Evolutionary conservation across 768 basidiomycete species (phyloP).

Genomic region (Hemileccinum impolitum): DNA sequence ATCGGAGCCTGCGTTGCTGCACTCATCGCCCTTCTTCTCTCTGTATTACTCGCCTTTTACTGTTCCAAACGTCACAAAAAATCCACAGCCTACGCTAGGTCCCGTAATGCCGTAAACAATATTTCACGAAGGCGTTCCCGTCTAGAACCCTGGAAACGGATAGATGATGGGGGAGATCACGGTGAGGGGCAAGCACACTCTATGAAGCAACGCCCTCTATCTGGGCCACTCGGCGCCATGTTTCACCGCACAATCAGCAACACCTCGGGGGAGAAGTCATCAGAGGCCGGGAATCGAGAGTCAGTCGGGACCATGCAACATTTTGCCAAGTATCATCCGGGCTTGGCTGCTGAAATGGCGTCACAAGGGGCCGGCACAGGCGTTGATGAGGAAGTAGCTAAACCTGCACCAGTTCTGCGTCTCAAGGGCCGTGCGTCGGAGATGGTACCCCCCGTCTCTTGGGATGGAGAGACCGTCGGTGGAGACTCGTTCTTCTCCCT

Average conservation of each 20-base stretch:
- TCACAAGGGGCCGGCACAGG: constrained; percentile 26
- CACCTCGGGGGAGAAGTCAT: constrained; percentile 46
- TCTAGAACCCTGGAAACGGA: constrained; percentile 54
- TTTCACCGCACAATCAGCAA: constrained; percentile 58
- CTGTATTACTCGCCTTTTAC: constrained; percentile 52
- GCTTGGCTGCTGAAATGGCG: constrained; percentile 51
- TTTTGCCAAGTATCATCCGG: constrained; percentile 58
- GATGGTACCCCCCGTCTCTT: constrained; percentile 40
- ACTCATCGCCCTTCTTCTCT: constrained; percentile 46
- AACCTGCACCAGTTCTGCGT: constrained; percentile 37
- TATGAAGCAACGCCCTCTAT: constrained; percentile 38
- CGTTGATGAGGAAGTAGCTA: constrained; percentile 18
- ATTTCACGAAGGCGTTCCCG: constrained; percentile 41
- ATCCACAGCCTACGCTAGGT: constrained; percentile 17
- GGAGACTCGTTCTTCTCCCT: constrained; percentile 50
- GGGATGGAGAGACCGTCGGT: constrained; percentile 47
- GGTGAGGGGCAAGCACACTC: constrained; percentile 42
- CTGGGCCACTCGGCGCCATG: constrained; percentile 53
- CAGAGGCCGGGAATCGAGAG: constrained; percentile 35
- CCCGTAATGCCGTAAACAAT: constrained; percentile 42
- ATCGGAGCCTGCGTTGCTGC: constrained; percentile 63
- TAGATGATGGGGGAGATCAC: constrained; percentile 49
- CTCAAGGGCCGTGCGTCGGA: constrained; percentile 43
- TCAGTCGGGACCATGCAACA: constrained; percentile 34
- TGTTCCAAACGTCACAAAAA: constrained; percentile 43